These are phyloP conservation scores for Phytophthora sp. DNA, from an alignment of 352 stramenopile species.

Conservation along the genomic window DNA sequence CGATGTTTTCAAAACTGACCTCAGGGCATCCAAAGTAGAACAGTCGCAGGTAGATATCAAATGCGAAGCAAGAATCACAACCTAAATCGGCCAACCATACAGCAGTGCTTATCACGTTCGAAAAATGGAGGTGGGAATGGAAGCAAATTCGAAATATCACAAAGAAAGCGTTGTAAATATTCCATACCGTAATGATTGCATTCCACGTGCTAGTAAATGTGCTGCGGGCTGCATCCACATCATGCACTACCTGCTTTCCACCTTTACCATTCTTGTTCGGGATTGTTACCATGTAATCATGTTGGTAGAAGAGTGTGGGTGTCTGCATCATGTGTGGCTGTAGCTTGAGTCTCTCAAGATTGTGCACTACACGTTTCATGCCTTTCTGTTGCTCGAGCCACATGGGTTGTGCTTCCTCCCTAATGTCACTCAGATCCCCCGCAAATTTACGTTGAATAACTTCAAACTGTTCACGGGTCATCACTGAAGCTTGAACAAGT, in stretches of 20 bases:
- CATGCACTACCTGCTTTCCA: not conserved
- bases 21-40: constrained; percentile 72
- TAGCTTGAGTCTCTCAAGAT: constrained; percentile 60
- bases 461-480: constrained; percentile 78
- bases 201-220: constrained; percentile 56
- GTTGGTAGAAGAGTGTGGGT: constrained; percentile 60
- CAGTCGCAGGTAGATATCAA: constrained; percentile 72
- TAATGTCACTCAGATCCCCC: constrained; percentile 58
- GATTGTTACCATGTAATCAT: constrained; percentile 24
- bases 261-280: not conserved
- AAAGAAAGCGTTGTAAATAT: constrained; percentile 73
- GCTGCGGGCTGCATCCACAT: constrained; percentile 29
- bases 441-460: constrained; percentile 65
- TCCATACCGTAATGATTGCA: constrained; percentile 60
- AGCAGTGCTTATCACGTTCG: constrained; percentile 10
- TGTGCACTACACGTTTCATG: constrained; percentile 41
- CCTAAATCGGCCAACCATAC: constrained; percentile 53
- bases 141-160: constrained; percentile 80
- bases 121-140: constrained; percentile 51
- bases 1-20: constrained; percentile 50
- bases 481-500: constrained; percentile 63
- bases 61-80: constrained; percentile 59
- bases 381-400: constrained; percentile 49
- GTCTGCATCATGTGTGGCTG: constrained; percentile 62
- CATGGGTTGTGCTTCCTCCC: constrained; percentile 40